phyloP scores from a whole-genome alignment of 129 eudicot genomes.

The Escallonia rubra region DNA sequence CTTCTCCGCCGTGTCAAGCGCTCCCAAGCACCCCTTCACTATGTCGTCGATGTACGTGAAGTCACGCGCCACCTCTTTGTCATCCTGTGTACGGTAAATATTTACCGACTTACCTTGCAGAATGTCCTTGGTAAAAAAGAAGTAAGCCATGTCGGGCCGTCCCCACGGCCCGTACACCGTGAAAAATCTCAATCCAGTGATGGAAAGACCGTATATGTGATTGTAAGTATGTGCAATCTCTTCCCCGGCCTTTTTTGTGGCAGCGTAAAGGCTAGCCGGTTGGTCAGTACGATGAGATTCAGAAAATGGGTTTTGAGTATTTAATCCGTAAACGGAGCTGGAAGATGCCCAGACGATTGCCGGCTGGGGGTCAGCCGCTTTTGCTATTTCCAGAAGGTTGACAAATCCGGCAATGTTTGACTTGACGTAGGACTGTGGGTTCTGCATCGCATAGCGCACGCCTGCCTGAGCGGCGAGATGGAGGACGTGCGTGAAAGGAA shows the following conservation, averaged over 20 bases:
- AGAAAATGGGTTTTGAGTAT: slow-evolving; percentile 55
- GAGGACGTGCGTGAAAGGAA: slow-evolving; percentile 51
- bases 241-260: slow-evolving; percentile 75
- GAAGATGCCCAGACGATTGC: slow-evolving; percentile 82
- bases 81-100: slow-evolving; percentile 48
- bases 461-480: slow-evolving; percentile 81
- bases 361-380: slow-evolving; percentile 64
- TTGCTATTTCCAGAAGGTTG: slow-evolving; percentile 46
- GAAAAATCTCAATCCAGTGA: slow-evolving; percentile 62
- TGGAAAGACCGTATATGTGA: slow-evolving; percentile 64
- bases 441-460: slow-evolving; percentile 70
- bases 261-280: slow-evolving; percentile 77
- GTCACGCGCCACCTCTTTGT: slow-evolving; percentile 78
- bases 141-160: slow-evolving; percentile 83
- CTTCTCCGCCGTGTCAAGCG: slow-evolving; percentile 75
- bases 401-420: slow-evolving; percentile 75
- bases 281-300: slow-evolving; percentile 60
- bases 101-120: slow-evolving; percentile 42
- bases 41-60: slow-evolving; percentile 72
- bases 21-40: slow-evolving; percentile 72
- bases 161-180: slow-evolving; percentile 88
- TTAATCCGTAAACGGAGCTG: slow-evolving; percentile 66
- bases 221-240: slow-evolving; percentile 71
- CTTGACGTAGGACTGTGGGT: slow-evolving; percentile 53
- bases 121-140: slow-evolving; percentile 67